These are phyloP conservation scores for Macroventuria anomochaeta DNA, from an alignment of 2,329 filamentous ascomycete genomes.

Conservation along the genomic window DNA sequence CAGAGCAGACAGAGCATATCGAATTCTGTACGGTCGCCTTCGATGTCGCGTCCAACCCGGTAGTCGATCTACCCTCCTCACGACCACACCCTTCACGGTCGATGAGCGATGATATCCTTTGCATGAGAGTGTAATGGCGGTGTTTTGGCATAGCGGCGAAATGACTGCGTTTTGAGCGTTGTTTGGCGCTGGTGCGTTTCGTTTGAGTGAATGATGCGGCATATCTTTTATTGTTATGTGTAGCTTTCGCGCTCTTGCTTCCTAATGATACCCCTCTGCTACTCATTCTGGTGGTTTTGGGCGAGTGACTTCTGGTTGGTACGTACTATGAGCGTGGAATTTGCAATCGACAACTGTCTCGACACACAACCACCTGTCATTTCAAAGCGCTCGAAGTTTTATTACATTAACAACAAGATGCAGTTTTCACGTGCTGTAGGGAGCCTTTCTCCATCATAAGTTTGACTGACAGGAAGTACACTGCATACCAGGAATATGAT, in stretches of 20 bases:
- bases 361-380: too few species aligned
- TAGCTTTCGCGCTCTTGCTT: background rate
- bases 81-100: background rate
- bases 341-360: background rate
- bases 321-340: background rate
- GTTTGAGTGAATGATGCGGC: background rate
- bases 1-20: constrained; percentile 17
- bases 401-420: too few species aligned
- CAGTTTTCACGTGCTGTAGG: too few species aligned
- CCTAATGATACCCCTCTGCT: constrained; percentile 21
- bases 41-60: constrained; percentile 12
- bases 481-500: too few species aligned
- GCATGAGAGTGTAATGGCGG: constrained; percentile 19
- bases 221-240: background rate
- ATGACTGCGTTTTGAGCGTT: constrained; percentile 17
- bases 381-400: too few species aligned
- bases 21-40: constrained; percentile 9
- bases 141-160: constrained; percentile 14
- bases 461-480: too few species aligned
- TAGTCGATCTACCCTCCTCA: constrained; percentile 6
- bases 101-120: constrained; percentile 5
- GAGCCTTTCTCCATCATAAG: too few species aligned
- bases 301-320: background rate
- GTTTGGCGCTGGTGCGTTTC: constrained; percentile 7
- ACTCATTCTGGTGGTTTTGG: constrained; percentile 16